Base-by-base conservation (phyloP, 805 yeast species). In the Lachancea nothofagi region DNA sequence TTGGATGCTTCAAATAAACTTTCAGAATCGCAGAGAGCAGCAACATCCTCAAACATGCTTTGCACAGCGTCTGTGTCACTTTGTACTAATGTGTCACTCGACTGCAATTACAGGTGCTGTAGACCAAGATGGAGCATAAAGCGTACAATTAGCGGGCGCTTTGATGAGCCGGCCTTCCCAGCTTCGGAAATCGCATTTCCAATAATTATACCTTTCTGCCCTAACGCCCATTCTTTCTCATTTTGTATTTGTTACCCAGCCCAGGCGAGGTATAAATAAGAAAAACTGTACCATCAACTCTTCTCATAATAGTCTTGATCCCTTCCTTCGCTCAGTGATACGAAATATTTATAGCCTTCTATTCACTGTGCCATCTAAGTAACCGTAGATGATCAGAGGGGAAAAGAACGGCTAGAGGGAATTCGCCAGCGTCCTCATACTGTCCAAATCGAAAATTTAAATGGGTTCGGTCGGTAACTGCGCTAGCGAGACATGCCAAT, bases 361-460 rank as follows among this genome's bases (percentile, higher is more conserved):
- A 60, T 60, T 59, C 64, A 58, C 65, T 60, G 62, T 59, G 61
- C 60, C 64, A 56, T 54, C 61, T 50, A 21, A 22, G 28, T 45
- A 37, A 33, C 49, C 50, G 51, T 59, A 55, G 62, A 50, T 58
- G 65, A 58, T 39, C 61, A 57, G 63, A 60, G 65, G 65, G 65
- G 65, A 60, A 60, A 60, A 58, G 63, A 57, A 58, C 55, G 43
- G 65, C 65, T 47, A 60, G 65, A 60, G 20, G 24, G 47, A 54
- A 38, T 29, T 43, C 38, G 46, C 50, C 57, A 55, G 61, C 65
- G 65, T 60, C 65, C 65, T 60, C 64, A 60, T 61, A 59, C 64
- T 59, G 61, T 51, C 51, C 45, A 46, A 44, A 42, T 54, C 44
- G 48, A 24, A 44, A 23, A 55, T 48, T 41, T 27, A 40, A 37